A percentile compares a stretch with the other conserved stretches of the same genome.
These are phyloP conservation scores for Solanum dulcamara DNA, from an alignment of 257 asterid genomes.

Conservation along the genomic window DNA sequence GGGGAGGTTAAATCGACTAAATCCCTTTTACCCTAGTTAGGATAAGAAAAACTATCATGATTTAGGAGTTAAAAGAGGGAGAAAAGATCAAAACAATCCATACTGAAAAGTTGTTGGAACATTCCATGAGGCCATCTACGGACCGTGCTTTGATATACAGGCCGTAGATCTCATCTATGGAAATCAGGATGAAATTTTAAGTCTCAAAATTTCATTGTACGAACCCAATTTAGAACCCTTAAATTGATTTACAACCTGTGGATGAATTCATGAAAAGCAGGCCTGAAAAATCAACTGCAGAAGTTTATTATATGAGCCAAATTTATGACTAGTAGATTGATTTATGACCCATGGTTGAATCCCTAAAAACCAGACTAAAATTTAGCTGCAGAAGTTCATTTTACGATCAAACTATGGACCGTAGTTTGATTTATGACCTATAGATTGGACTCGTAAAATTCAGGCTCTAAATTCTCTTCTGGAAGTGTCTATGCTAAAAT, in stretches of 20 bases:
- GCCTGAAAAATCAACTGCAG: background rate
- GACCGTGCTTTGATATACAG: background rate
- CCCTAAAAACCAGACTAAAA: background rate
- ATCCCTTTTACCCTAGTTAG: too few relatives aligned
- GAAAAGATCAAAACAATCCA: background rate
- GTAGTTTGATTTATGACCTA: background rate
- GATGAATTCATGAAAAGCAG: background rate
- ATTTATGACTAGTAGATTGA: background rate
- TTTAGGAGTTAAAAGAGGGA: background rate
- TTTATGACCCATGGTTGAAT: background rate
- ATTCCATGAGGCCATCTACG: background rate
- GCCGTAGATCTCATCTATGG: background rate
- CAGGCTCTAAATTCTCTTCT: background rate
- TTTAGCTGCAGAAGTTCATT: too few relatives aligned
- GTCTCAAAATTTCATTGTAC: background rate
- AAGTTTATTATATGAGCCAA: background rate
- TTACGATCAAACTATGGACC: background rate
- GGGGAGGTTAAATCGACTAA: too few relatives aligned
- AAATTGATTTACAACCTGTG: background rate
- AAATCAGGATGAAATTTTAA: background rate
- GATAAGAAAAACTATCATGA: too few relatives aligned
- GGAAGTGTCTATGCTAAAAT: background rate
- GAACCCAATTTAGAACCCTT: background rate
- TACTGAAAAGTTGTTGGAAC: background rate
- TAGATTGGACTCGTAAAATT: background rate